A percentile compares a stretch with the other conserved stretches of the same genome.
Conservation (phyloP, 768 basidiomycete genomes). For the Tricholoma matsutake region DNA sequence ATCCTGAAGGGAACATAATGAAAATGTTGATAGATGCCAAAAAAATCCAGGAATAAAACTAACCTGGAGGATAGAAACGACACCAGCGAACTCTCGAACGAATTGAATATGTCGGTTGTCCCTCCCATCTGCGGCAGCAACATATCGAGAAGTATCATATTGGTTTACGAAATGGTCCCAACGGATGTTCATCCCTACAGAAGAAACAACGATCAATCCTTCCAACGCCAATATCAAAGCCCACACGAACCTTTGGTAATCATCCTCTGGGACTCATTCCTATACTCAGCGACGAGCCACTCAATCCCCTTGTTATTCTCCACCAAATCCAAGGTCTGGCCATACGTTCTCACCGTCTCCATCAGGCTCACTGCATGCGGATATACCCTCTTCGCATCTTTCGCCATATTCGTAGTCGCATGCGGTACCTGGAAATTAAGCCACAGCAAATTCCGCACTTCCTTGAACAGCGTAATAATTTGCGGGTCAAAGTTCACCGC, state of each 20-base stretch:
- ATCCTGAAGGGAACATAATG: conserved; percentile 49
- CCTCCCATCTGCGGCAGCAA: conserved; percentile 65
- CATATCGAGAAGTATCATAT: conserved; percentile 79
- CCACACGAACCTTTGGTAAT: conserved; percentile 71
- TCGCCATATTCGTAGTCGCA: conserved; percentile 93
- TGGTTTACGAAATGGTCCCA: conserved; percentile 98
- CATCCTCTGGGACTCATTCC: conserved; percentile 92
- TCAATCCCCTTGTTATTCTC: conserved; percentile 90
- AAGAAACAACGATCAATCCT: background rate
- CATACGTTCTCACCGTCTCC: conserved; percentile 99
- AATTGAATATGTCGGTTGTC: conserved; percentile 92
- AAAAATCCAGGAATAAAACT: too few relatives aligned
- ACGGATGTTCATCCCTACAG: conserved; percentile 86
- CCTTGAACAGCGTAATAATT: conserved; percentile 98
- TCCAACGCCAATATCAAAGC: background rate
- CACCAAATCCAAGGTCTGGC: conserved; percentile 90
- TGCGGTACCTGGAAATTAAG: conserved; percentile 95
- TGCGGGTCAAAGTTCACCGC: conserved; percentile 98
- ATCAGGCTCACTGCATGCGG: conserved; percentile 97
- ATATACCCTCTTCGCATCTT: conserved; percentile 97
- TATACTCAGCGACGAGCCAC: conserved; percentile 91
- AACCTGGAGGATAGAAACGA: conserved; percentile 88
- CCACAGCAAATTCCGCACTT: conserved; percentile 94
- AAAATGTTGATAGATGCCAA: background rate
- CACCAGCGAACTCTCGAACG: conserved; percentile 92